phyloP scores from a whole-genome alignment of 371 early-diverging fungal species.

The Blastocladiella emersonii region DNA sequence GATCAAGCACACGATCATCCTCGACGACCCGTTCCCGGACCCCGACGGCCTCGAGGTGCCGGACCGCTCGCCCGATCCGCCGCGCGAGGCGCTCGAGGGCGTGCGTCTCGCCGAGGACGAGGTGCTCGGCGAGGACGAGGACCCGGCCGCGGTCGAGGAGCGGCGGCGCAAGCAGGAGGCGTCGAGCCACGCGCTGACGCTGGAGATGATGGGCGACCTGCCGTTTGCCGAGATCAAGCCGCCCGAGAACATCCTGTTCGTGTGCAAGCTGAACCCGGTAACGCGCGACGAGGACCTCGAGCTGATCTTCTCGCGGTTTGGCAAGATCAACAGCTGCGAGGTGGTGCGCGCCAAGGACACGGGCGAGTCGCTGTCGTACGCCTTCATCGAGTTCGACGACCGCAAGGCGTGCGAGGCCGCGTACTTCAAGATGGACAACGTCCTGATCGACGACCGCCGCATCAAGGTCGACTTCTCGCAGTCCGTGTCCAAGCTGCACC shows the following conservation, averaged over 20 bases:
- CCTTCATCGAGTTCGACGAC: constrained; percentile 88
- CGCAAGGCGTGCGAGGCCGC: constrained; percentile 81
- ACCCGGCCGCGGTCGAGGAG: constrained; percentile 48
- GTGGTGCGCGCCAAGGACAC: constrained; percentile 77
- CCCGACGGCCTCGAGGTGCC: constrained; percentile 57
- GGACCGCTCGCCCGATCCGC: constrained; percentile 65
- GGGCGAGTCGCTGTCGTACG: constrained; percentile 76
- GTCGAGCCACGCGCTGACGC: constrained; percentile 72
- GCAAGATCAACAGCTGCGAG: constrained; percentile 75
- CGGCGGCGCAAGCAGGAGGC: constrained; percentile 59
- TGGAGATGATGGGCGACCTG: constrained; percentile 96
- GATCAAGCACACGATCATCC: constrained; percentile 79
- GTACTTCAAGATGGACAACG: constrained; percentile 83
- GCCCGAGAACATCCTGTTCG: constrained; percentile 92
- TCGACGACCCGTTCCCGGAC: constrained; percentile 90
- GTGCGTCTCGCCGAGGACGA: constrained; percentile 75
- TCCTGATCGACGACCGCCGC: constrained; percentile 88
- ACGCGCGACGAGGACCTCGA: constrained; percentile 86
- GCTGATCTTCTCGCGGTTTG: constrained; percentile 87
- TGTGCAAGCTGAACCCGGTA: constrained; percentile 87
- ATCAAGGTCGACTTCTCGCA: constrained; percentile 97
- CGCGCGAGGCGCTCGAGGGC: constrained; percentile 55
- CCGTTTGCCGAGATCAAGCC: constrained; percentile 93
- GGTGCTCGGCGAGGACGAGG: constrained; percentile 35
- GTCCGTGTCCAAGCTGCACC: constrained; percentile 74